Percentiles rank a stretch among this genome's conserved stretches.
These are phyloP conservation scores for Sporisorium graminicola DNA, from an alignment of 1,284 basidiomycete species.

Conservation along the genomic window DNA sequence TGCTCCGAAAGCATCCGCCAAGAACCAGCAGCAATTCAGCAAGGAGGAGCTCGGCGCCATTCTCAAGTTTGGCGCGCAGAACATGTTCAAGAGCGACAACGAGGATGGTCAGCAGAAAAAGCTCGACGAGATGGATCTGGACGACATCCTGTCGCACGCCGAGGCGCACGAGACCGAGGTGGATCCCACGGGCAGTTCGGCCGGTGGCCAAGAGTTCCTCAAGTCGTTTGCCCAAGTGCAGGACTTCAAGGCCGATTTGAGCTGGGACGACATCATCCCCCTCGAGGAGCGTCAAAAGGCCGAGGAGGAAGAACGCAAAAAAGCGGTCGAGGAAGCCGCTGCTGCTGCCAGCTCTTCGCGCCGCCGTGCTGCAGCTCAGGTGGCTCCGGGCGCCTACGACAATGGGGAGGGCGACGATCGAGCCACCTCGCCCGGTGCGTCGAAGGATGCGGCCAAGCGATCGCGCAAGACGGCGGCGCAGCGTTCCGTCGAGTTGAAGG, in stretches of 20 bases:
- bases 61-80: conserved; percentile 97
- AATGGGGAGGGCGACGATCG: conserved; percentile 41
- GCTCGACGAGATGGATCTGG: conserved; percentile 98
- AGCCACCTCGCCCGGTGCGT: conserved; percentile 56
- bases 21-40: conserved; percentile 79
- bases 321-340: conserved; percentile 76
- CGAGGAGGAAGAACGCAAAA: conserved; percentile 73
- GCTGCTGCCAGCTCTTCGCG: conserved; percentile 73
- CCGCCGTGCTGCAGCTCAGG: conserved; percentile 77
- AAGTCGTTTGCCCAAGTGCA: conserved; percentile 95
- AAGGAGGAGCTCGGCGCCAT: conserved; percentile 99
- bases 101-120: conserved; percentile 87
- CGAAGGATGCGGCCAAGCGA: conserved; percentile 71
- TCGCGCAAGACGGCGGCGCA: conserved; percentile 80
- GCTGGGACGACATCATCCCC: conserved; percentile 99
- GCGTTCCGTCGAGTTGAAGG: conserved; percentile 94
- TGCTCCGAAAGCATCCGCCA: conserved; percentile 75
- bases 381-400: conserved; percentile 80
- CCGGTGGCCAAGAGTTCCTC: conserved; percentile 96
- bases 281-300: conserved; percentile 88
- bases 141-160: conserved; percentile 95
- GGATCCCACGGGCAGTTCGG: conserved; percentile 77
- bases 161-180: conserved; percentile 96
- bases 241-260: conserved; percentile 94
- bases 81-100: conserved; percentile 99